A percentile compares a stretch with the other conserved stretches of the same genome.
phyloP scores from a whole-genome alignment of 345 rosid genomes.

The Bruguiera gymnorhiza region DNA sequence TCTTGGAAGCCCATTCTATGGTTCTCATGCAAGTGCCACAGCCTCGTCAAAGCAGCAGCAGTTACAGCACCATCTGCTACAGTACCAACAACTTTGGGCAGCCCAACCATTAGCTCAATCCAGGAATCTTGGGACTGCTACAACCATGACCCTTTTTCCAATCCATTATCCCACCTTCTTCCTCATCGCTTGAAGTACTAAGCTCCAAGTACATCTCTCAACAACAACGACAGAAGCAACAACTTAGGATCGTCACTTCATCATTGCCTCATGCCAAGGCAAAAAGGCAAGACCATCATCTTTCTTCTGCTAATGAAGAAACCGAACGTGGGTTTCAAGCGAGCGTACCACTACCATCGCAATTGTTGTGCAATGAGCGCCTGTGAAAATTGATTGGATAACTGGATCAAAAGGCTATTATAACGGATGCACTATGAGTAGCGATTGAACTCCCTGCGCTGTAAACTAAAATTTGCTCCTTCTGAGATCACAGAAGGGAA shows the following conservation, averaged over 20 bases:
- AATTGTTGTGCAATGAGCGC: conserved; percentile 55
- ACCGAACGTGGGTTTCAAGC: conserved; percentile 29
- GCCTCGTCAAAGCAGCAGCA: conserved; percentile 39
- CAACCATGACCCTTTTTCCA: conserved; percentile 38
- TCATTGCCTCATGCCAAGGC: conserved; percentile 34
- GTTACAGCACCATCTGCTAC: conserved; percentile 27
- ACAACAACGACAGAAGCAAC: conserved; percentile 36
- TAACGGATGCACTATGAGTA: not conserved
- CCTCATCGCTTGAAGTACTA: not conserved
- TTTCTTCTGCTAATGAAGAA: conserved; percentile 43
- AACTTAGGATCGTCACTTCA: conserved; percentile 36
- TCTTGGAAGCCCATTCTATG: conserved; percentile 33
- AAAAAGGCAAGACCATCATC: conserved; percentile 52
- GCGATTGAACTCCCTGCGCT: not conserved
- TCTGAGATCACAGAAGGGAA: not conserved
- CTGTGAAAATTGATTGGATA: conserved; percentile 18
- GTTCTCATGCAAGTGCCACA: conserved; percentile 18
- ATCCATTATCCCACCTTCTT: conserved; percentile 11
- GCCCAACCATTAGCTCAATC: conserved; percentile 41
- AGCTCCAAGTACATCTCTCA: conserved; percentile 33
- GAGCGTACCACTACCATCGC: conserved; percentile 47
- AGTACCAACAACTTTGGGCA: conserved; percentile 42
- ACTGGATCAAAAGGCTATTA: not conserved
- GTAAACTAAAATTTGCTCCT: too few species aligned
- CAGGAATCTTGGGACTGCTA: conserved; percentile 31